Conservation (phyloP, 768 basidiomycete species). For the Boletus subparvulus region DNA sequence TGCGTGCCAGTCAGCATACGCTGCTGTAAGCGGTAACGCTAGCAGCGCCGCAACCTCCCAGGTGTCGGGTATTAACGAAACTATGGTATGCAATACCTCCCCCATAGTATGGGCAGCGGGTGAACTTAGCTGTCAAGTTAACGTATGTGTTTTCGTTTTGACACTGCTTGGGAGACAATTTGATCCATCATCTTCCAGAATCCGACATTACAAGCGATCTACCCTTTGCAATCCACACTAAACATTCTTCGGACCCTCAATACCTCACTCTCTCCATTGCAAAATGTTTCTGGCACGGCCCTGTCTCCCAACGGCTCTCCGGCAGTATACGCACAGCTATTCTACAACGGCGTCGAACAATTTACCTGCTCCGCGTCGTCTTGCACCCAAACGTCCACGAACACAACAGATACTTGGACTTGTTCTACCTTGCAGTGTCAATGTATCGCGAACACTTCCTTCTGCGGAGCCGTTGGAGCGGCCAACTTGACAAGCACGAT, state of each 20-base stretch:
- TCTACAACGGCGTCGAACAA: constrained; percentile 82
- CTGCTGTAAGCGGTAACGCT: constrained; percentile 39
- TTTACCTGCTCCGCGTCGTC: constrained; percentile 78
- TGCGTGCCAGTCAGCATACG: constrained; percentile 68
- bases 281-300: constrained; percentile 27
- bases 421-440: constrained; percentile 75
- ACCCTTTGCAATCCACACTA: constrained; percentile 65
- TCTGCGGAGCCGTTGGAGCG: constrained; percentile 61
- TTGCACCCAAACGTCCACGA: constrained; percentile 60
- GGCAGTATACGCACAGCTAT: constrained; percentile 65
- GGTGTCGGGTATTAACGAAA: constrained; percentile 49
- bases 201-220: constrained; percentile 77
- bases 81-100: constrained; percentile 68
- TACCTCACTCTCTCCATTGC: constrained; percentile 62
- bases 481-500: constrained; percentile 61
- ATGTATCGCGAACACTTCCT: constrained; percentile 66
- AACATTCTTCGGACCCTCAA: constrained; percentile 79
- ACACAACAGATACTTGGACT: constrained; percentile 52
- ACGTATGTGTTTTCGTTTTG: constrained; percentile 51
- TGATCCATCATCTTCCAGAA: constrained; percentile 49
- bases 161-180: neutral
- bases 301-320: constrained; percentile 53
- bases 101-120: constrained; percentile 75
- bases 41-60: constrained; percentile 31
- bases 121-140: constrained; percentile 82